Base-by-base conservation (phyloP, 345 rosid genomes). In the Sapria himalayana region DNA sequence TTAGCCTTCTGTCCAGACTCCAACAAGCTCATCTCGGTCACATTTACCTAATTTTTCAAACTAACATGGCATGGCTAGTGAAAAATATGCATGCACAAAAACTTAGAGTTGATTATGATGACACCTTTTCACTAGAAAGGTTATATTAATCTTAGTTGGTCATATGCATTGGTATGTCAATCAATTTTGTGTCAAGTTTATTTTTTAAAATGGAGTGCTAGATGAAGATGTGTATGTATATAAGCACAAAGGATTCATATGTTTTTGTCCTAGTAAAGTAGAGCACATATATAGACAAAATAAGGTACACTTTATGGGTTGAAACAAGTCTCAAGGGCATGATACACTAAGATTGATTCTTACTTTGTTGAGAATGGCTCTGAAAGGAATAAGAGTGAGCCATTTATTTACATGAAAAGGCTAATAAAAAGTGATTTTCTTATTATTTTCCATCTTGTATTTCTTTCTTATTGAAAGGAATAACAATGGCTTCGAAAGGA, bases 11-110 rank as follows among this genome's bases (percentile, higher is more conserved):
- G 3, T 9, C 9, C 27, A 31, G 19, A 29, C 15, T 44, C 19
- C 27, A 15, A 12, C 4, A 5, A 44, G 37, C 9, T 19, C 25
- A 8, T 29, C 7, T 9, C 45, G 11, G 13, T 0, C 31, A 20
- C 22, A 31, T 40, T 40, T 11, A 22, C 45, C 45, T 46, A 22
- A 33, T 15, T 33, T 0, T 34, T 6, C 22, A 46, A n/a, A 10
- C 22, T 11, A 9, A 46, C 33, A 11, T 29, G 7, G 15, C 9
- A 24, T 22, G 11, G 29, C 0, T 31, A 34, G 33, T 40, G 41
- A 10, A 21, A 27, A 0, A 17, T 22, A 4, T 15, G 15, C 13
- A 3, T 23, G 15, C 33, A 23, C 5, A 41, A 23, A 19, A 33
- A 23, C 1, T 25, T 5, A 3, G 27, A 9, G 10, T 21, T 15